Percentiles rank a stretch among this genome's conserved stretches.
These are phyloP conservation scores for Benincasa hispida DNA, from an alignment of 306 rosid species.

Conservation along the genomic window DNA sequence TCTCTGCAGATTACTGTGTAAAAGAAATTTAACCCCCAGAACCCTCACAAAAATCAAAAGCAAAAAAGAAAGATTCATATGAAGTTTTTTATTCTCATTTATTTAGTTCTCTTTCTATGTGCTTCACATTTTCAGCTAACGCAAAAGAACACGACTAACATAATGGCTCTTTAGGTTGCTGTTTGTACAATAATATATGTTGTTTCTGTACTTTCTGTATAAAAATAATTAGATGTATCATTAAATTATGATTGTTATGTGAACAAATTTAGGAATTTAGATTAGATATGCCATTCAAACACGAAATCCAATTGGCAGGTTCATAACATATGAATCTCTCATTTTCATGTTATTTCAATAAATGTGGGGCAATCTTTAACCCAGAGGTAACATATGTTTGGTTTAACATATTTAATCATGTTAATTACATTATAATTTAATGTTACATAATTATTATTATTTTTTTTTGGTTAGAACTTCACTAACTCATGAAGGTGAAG, in stretches of 20 bases:
- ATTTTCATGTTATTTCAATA: no score
- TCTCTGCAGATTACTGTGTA: slow-evolving; percentile 55
- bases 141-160: background rate
- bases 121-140: background rate
- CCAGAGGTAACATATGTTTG: no score
- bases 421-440: no score
- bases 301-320: background rate
- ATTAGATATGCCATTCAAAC: background rate
- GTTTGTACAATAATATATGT: background rate
- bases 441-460: no score
- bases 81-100: background rate
- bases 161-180: background rate
- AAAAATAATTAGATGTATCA: background rate
- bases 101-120: background rate
- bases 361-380: no score
- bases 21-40: slow-evolving; percentile 21
- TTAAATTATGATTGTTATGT: background rate
- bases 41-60: background rate
- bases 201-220: background rate
- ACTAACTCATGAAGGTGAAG: no score
- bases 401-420: no score
- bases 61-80: slow-evolving; percentile 8
- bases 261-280: background rate
- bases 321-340: no score
- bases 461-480: no score